phyloP scores from a whole-genome alignment of 164 flowering plant species.

The Piper betle region DNA sequence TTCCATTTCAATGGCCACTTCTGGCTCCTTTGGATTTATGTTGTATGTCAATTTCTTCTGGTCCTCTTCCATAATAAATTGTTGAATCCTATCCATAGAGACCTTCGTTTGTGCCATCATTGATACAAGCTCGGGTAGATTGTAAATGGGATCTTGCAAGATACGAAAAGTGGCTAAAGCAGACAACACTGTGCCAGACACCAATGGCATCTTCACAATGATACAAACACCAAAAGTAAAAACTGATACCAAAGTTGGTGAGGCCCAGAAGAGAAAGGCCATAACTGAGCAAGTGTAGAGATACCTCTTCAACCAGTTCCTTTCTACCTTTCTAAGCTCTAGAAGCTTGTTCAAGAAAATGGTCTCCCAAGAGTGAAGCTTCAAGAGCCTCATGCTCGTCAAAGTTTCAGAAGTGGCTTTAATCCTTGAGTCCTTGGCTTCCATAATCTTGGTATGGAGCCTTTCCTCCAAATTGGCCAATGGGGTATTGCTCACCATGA shows the following conservation, averaged over 20 bases:
- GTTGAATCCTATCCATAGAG: constrained; percentile 50
- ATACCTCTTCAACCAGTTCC: constrained; percentile 47
- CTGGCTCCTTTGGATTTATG: constrained; percentile 10
- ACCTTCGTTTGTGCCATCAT: constrained; percentile 73
- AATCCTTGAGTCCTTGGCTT: constrained; percentile 64
- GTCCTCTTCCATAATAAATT: constrained; percentile 35
- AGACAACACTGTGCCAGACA: constrained; percentile 59
- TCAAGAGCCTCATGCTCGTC: constrained; percentile 70
- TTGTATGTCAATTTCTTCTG: constrained; percentile 14
- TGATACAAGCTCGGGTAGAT: constrained; percentile 79
- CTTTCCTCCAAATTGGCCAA: constrained; percentile 52
- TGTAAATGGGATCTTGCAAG: constrained; percentile 81
- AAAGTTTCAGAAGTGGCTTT: constrained; percentile 68
- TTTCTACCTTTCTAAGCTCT: constrained; percentile 46
- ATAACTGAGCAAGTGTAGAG: constrained; percentile 56
- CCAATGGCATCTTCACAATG: constrained; percentile 40
- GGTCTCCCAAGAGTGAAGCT: constrained; percentile 75
- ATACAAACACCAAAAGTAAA: constrained; percentile 65
- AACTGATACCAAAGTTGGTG: constrained; percentile 72
- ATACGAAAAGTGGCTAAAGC: constrained; percentile 74
- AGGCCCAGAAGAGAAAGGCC: constrained; percentile 83
- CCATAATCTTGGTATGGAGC: constrained; percentile 67
- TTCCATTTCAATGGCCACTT: constrained; percentile 40
- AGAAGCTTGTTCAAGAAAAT: constrained; percentile 43
- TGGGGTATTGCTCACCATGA: constrained; percentile 71